phyloP scores from a whole-genome alignment of 2,329 filamentous ascomycete genomes.

The Penicillium sp. region DNA sequence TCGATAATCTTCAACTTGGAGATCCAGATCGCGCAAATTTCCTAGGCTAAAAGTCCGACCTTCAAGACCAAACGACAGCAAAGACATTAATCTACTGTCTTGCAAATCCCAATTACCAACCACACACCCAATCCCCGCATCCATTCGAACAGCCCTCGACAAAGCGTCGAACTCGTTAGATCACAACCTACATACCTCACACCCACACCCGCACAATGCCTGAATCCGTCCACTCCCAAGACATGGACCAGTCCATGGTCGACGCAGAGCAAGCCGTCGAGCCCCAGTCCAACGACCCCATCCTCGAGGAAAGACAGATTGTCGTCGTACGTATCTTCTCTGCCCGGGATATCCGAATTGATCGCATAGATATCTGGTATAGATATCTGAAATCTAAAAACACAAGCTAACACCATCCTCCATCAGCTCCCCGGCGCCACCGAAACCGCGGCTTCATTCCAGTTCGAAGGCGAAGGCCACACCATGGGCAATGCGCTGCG shows the following conservation, averaged over 20 bases:
- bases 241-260: slow-evolving; percentile 35
- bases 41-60: not conserved
- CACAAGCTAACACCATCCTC: not conserved
- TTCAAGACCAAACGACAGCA: not conserved
- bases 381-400: not conserved
- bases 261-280: slow-evolving; percentile 22
- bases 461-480: slow-evolving; percentile 88
- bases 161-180: not conserved
- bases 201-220: slow-evolving; percentile 25
- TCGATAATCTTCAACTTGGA: slow-evolving; percentile 4
- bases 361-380: not conserved
- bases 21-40: slow-evolving; percentile 5
- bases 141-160: not conserved
- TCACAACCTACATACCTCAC: not conserved
- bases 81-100: not conserved
- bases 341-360: no score
- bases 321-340: slow-evolving; percentile 46
- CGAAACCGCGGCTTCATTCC: slow-evolving; percentile 84
- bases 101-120: not conserved
- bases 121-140: not conserved
- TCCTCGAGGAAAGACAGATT: slow-evolving; percentile 46
- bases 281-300: slow-evolving; percentile 8
- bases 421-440: slow-evolving; percentile 68
- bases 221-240: slow-evolving; percentile 31
- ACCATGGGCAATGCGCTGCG: slow-evolving; percentile 88